Conservation (phyloP, 345 rosid species). For the Excoecaria agallocha region DNA sequence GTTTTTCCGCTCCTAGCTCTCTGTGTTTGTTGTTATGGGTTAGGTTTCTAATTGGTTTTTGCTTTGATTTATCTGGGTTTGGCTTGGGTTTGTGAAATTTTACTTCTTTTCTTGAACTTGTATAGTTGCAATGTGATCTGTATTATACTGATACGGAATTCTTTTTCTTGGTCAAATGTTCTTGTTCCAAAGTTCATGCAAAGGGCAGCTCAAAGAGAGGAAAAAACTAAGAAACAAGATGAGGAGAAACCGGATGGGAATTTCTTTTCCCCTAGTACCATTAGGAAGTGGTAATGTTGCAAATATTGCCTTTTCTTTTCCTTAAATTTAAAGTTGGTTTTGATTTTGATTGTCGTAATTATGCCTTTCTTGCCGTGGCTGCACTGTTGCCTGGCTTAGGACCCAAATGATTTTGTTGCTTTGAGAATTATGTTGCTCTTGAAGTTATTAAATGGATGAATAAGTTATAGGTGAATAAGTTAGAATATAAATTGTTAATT, state of each 20-base stretch:
- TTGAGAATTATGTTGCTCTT: neutral
- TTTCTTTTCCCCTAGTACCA: slow-evolving; percentile 36
- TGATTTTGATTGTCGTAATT: neutral
- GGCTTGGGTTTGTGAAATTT: slow-evolving; percentile 5
- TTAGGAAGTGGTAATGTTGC: slow-evolving; percentile 61
- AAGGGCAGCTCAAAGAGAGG: slow-evolving; percentile 63
- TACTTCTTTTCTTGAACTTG: neutral
- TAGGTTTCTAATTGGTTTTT: slow-evolving; percentile 20
- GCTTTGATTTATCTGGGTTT: slow-evolving; percentile 20
- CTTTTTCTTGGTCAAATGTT: slow-evolving; percentile 1
- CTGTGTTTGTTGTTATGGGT: neutral
- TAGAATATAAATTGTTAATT: neutral
- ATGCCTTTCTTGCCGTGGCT: neutral
- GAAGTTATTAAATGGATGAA: neutral
- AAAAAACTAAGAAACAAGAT: slow-evolving; percentile 45
- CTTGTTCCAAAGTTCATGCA: slow-evolving; percentile 66
- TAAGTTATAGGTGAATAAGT: neutral
- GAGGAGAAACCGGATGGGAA: slow-evolving; percentile 54
- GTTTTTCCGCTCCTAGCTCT: neutral
- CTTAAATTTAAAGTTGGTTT: slow-evolving; percentile 6
- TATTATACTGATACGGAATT: slow-evolving; percentile 1
- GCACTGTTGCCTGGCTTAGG: neutral
- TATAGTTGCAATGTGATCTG: neutral
- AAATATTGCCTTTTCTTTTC: neutral
- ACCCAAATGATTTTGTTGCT: neutral